Evolutionary conservation across 2,329 filamentous ascomycete genomes (phyloP), one percentile per base, ranked within the genome.

Genomic region (Grosmannia clavigera): DNA sequence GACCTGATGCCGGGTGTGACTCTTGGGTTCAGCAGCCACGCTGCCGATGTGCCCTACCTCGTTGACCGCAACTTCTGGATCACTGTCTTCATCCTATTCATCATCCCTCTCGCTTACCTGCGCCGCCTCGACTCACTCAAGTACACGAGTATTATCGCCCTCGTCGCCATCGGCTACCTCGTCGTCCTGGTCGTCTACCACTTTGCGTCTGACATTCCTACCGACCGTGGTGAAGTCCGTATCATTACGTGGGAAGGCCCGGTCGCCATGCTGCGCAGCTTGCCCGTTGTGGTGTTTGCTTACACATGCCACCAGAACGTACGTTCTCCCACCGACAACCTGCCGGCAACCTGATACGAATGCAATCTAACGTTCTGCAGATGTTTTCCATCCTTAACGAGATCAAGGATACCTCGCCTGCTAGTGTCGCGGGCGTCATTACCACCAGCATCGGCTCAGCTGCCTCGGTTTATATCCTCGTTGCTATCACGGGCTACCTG

Each of bases 371-470:
- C 60, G 22, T 6, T 3, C 22, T 4, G 12, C 66, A 94, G 89
- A 99, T 99, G 94, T 99, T 99, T 71, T 96, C 92, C 12, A 95
- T 99, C 65, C 76, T 99, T 53, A 99, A 99, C 68, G 94, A 99
- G 74, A 90, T 99, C 65, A 81, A 83, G 61, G 86, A 96, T 70
- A 90, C 91, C 72, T 88, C 88, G 3, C 90, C 90, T 25, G 73
- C 70, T 22, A 87, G 87, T 63, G 87, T 92, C 9, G 86, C 90
- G 0, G 81, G 82, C 19, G 92, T 99, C 10, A 85, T 97, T 14
- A 78, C 81, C 27, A 81, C 87, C 4, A 95, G 91, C 67, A 96
- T 96, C 66, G 94, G 94, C 25, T 87, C 87, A 35, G 90, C 92
- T n/a, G 89, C 89, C 14, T 80, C 79, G 22, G 86, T 96, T 27